Base-by-base conservation (phyloP, 2,329 filamentous ascomycete genomes). In the Diaporthe citriasiana region DNA sequence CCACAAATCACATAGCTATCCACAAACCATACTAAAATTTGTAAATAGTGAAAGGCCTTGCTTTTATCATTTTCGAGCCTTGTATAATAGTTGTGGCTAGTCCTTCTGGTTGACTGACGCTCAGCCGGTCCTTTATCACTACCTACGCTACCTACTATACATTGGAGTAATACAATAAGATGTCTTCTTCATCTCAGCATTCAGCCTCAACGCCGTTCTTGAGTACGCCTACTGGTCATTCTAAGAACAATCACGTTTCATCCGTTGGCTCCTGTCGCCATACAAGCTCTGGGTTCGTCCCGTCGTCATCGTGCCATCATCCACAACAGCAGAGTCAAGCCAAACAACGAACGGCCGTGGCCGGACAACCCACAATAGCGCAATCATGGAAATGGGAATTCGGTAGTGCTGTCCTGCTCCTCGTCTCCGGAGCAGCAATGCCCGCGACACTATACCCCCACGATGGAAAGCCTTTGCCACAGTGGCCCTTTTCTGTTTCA, bases 381-480 rank as follows among this genome's bases (percentile, higher is more conserved):
- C 51, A 55, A 19, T 55, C 51, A 30, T 55, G 51, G 51, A 55
- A 33, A 15, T n/a, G 30, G 30, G 69, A 71, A 19, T 22, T 59
- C 22, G 2, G 69, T 5, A 19, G 4, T 19, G 71, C 71, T 1
- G 17, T 17, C n/a, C 15, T 73, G 51, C 53, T 68, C 8, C 59
- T 73, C 3, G 7, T 69, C 25, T 25, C 51, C 6, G 15, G 60
- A 17, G 30, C 60, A n/a, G 71, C 71, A 6, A 50, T 73, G 22
- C 51, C 50, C 9, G 38, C 53, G 12, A 71, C 56, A 10, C 56
- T 74, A 0, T 74, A 55, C 25, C 66, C 47, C 1, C 68, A 74
- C 22, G 30, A 51, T 12, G 68, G 72, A 25, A 15, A 71, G 72
- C 57, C 72, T 6, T 25, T 66, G 13, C 72, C 72, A 4, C 66